phyloP scores from a whole-genome alignment of 148 eudicot genomes.

The Simmondsia chinensis region DNA sequence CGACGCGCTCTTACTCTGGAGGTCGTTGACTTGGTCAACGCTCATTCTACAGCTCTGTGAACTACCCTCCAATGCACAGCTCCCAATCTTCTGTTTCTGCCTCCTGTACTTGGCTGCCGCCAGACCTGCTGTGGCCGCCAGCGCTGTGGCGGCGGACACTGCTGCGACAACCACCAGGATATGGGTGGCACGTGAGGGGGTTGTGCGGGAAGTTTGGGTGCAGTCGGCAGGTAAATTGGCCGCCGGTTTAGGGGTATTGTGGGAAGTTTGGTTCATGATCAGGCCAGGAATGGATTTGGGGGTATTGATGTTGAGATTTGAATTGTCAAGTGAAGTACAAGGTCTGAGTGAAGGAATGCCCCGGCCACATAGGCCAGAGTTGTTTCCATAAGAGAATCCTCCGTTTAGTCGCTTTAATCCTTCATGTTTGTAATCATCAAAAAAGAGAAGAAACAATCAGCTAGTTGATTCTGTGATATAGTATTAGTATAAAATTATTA shows the following conservation, averaged over 20 bases:
- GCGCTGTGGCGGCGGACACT: conserved; percentile 16
- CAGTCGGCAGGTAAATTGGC: conserved; percentile 20
- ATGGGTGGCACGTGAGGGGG: conserved; percentile 28
- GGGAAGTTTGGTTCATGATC: conserved; percentile 11
- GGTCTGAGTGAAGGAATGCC: conserved; percentile 45
- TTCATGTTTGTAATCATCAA: conserved; percentile 14
- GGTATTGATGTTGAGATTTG: conserved; percentile 24
- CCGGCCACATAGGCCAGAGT: conserved; percentile 58
- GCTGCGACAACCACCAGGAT: conserved; percentile 35
- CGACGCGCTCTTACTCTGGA: conserved; percentile 46
- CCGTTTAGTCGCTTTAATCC: conserved; percentile 51
- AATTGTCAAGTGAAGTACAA: conserved; percentile 52
- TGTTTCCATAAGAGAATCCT: conserved; percentile 47
- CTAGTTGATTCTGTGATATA: background rate
- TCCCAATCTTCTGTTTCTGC: conserved; percentile 67
- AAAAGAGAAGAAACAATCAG: background rate
- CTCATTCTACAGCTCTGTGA: conserved; percentile 52
- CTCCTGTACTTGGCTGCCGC: conserved; percentile 35
- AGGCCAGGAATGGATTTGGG: conserved; percentile 32
- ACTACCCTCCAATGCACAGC: conserved; percentile 21
- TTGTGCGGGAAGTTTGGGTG: conserved; percentile 31
- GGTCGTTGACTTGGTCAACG: conserved; percentile 33
- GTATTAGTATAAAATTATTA: too few relatives aligned
- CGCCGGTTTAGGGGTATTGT: conserved; percentile 8
- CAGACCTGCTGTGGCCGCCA: conserved; percentile 33